A percentile compares a stretch with the other conserved stretches of the same genome.
Evolutionary conservation across 2,329 filamentous ascomycete species (phyloP).

Genomic region (Talaromyces islandicus): DNA sequence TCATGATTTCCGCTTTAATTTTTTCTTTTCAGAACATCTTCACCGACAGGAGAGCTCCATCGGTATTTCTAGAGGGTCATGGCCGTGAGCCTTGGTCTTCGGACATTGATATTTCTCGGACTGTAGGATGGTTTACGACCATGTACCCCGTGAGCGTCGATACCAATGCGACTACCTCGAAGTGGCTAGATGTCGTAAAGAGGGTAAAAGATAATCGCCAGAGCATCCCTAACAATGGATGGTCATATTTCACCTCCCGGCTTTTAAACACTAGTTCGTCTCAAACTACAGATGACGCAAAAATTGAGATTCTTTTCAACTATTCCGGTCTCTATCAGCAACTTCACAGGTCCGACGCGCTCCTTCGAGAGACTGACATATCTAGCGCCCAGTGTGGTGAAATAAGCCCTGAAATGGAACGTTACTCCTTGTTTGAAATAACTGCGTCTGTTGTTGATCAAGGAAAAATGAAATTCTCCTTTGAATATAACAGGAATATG

Average conservation of each 20-base stretch:
- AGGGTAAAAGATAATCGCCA: background rate
- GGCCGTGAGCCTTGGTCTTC: conserved; percentile 36
- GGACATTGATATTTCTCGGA: conserved; percentile 46
- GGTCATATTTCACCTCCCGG: background rate
- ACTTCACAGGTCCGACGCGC: background rate
- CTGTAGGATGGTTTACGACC: conserved; percentile 5
- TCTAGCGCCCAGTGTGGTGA: background rate
- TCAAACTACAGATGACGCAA: background rate
- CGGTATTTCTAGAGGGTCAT: conserved; percentile 40
- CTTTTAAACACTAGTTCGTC: background rate
- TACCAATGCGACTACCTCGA: background rate
- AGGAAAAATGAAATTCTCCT: background rate
- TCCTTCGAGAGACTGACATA: conserved; percentile 4
- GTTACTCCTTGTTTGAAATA: conserved; percentile 18
- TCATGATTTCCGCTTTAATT: conserved; percentile 44
- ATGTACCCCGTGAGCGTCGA: background rate
- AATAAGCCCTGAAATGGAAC: conserved; percentile 13
- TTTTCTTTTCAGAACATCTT: conserved; percentile 54
- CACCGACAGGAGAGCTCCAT: conserved; percentile 45
- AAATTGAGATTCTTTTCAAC: conserved; percentile 1
- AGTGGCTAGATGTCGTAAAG: background rate
- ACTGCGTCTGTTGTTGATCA: background rate
- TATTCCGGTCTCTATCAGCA: conserved; percentile 2
- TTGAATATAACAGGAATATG: background rate
- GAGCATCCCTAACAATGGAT: background rate